A percentile compares a stretch with the other conserved stretches of the same genome.
phyloP scores from a whole-genome alignment of 31 red algal species.

The Asparagopsis taxiformis region DNA sequence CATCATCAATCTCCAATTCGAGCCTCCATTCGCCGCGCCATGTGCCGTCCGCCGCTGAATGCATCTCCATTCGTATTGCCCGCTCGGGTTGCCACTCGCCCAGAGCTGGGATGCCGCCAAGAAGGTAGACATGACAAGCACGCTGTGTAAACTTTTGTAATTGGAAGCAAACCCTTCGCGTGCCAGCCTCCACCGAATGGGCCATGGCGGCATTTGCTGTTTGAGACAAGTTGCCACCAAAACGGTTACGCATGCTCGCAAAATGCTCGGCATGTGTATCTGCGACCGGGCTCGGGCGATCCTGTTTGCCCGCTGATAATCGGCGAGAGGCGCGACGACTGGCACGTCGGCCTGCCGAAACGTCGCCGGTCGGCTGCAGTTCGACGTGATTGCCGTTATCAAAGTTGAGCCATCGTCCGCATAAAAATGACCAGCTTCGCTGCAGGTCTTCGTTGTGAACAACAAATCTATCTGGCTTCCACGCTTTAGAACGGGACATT shows the following conservation, averaged over 20 bases:
- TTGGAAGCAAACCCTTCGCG: conserved; percentile 71
- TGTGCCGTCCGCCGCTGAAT: conserved; percentile 71
- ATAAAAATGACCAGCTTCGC: conserved; percentile 66
- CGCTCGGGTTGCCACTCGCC: conserved; percentile 76
- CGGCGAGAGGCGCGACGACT: conserved; percentile 39
- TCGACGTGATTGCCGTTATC: conserved; percentile 68
- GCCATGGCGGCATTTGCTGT: conserved; percentile 1
- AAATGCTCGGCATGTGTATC: conserved; percentile 4
- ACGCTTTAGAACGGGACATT: conserved; percentile 41
- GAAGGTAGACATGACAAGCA: conserved; percentile 76
- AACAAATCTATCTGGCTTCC: conserved; percentile 70
- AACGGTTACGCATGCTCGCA: conserved; percentile 1
- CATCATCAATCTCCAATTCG: conserved; percentile 80
- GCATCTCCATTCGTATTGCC: conserved; percentile 74
- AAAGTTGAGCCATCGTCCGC: conserved; percentile 53
- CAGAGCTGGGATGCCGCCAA: conserved; percentile 58
- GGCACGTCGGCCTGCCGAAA: conserved; percentile 49
- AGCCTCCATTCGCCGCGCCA: conserved; percentile 88
- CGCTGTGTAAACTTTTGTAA: conserved; percentile 72
- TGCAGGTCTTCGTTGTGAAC: conserved; percentile 53
- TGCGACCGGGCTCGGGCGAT: neutral
- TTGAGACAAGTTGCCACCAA: neutral
- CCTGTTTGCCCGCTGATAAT: conserved; percentile 19
- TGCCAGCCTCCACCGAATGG: conserved; percentile 44
- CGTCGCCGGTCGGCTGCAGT: conserved; percentile 47